These are phyloP conservation scores for Dichotomopilus funicola DNA, from an alignment of 2,329 filamentous ascomycete species.

Conservation along the genomic window DNA sequence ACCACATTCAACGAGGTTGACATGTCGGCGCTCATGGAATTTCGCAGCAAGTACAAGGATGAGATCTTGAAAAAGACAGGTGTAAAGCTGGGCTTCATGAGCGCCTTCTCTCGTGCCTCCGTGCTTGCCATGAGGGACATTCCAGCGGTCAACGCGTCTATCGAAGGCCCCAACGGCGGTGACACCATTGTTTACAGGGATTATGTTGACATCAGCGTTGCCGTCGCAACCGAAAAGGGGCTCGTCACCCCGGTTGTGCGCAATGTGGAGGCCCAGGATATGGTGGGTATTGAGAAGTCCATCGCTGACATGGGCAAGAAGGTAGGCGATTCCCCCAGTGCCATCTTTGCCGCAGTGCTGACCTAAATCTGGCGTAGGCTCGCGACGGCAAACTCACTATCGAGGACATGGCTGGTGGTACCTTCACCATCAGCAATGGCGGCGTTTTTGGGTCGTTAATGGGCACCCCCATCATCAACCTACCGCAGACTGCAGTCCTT, in stretches of 20 bases:
- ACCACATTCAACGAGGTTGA: conserved; percentile 99
- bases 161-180: conserved; percentile 88
- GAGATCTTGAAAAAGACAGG: conserved; percentile 92
- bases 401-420: conserved; percentile 97
- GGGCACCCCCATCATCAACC: conserved; percentile 97
- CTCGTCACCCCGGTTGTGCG: conserved; percentile 94
- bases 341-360: not conserved
- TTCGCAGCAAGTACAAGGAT: conserved; percentile 96
- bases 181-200: conserved; percentile 98
- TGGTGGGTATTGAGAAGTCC: conserved; percentile 81
- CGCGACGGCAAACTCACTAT: conserved; percentile 95
- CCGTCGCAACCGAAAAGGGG: conserved; percentile 95
- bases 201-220: conserved; percentile 96
- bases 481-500: conserved; percentile 85
- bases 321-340: conserved; percentile 43
- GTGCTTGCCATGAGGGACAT: conserved; percentile 90
- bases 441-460: conserved; percentile 96
- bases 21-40: conserved; percentile 96
- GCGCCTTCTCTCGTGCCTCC: conserved; percentile 85
- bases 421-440: conserved; percentile 96
- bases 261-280: conserved; percentile 81
- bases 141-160: conserved; percentile 92
- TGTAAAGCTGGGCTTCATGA: conserved; percentile 99
- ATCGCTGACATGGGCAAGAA: conserved; percentile 96
- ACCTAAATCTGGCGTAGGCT: conserved; percentile 43